Base-by-base conservation (phyloP, 2,329 filamentous ascomycete genomes). In the Huntiella abstrusa region DNA sequence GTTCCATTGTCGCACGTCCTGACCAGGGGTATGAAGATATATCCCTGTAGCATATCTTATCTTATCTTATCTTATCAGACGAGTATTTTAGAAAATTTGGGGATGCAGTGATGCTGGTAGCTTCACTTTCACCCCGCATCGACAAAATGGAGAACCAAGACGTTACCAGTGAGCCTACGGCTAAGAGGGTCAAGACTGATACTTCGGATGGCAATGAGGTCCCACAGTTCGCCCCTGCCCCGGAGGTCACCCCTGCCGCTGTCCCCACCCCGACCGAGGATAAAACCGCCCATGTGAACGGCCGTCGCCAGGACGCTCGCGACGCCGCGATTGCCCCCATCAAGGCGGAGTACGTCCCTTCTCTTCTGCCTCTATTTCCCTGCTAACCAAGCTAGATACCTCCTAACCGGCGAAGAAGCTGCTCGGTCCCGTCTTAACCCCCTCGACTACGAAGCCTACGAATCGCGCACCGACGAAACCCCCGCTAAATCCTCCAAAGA, bases 141-240 rank as follows among this genome's bases (percentile, higher is more conserved):
- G 22, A 28, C 22, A 28, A 28, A 10, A 28, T 28, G 22, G 22
- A 28, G 22, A 28, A 28, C 6, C 22, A 8, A 28, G 22, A 28
- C 22, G 22, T 10, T 28, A 28, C 10, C 2, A 10, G 8, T 43
- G 62, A 63, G 53, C 67, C 69, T 49, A 66, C 71, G 35, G 60
- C 69, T 44, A 82, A 82, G 63, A 70, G 73, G 55, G 63, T 70
- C 53, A 81, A 72, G 60, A 48, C 42, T 16, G 45, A 48, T 35
- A 35, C 49, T 5, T 6, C 42, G 12, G 35, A 11, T 16, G 34
- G 22, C 47, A 17, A 13, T 19, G 45, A 48, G n/a, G 49, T 41
- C 45, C 32, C 41, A 40, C 4, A 44, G 32, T 15, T 50, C 44
- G 48, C 45, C 28, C 44, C 48, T 8, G 17, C 34, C 8, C 12